These are phyloP conservation scores for Cryomyces minteri DNA, from an alignment of 495 filamentous ascomycete genomes.

Conservation along the genomic window DNA sequence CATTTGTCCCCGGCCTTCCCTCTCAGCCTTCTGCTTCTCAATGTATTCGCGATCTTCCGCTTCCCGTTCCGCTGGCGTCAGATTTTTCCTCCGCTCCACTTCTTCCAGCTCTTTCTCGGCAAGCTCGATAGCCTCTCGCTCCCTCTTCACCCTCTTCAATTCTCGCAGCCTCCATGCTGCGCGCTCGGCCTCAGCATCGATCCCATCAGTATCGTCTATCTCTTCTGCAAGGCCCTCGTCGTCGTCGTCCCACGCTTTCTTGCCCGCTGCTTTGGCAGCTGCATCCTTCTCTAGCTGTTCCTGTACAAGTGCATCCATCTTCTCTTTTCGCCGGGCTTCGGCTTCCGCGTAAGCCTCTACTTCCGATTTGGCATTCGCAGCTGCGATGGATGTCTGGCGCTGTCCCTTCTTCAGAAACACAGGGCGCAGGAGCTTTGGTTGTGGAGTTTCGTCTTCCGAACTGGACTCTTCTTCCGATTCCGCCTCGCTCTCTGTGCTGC, in stretches of 20 bases:
- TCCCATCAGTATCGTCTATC: constrained; percentile 69
- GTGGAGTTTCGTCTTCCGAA: constrained; percentile 14
- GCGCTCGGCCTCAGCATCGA: constrained; percentile 77
- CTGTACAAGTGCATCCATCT: constrained; percentile 62
- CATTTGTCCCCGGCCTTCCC: constrained; percentile 65
- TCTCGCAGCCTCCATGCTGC: constrained; percentile 92
- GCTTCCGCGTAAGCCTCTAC: constrained; percentile 33
- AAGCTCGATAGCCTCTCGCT: constrained; percentile 65
- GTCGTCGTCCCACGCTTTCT: constrained; percentile 77
- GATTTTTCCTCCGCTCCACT: constrained; percentile 68
- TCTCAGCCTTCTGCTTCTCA: constrained; percentile 63
- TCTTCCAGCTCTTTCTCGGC: constrained; percentile 78
- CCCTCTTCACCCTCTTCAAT: constrained; percentile 68
- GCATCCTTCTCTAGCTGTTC: constrained; percentile 70
- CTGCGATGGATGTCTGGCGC: constrained; percentile 23
- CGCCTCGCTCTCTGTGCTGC: constrained; percentile 2
- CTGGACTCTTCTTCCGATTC: constrained; percentile 39
- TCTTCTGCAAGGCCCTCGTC: constrained; percentile 42
- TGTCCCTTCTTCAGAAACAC: constrained; percentile 82
- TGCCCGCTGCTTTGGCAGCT: constrained; percentile 53
- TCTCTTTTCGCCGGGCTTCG: constrained; percentile 43
- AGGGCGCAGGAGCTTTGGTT: constrained; percentile 60
- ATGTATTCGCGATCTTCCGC: constrained; percentile 71
- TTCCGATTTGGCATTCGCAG: constrained; percentile 17
- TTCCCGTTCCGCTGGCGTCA: constrained; percentile 72